phyloP scores from a whole-genome alignment of 2,329 filamentous ascomycete genomes.

The Colletotrichum sublineola region DNA sequence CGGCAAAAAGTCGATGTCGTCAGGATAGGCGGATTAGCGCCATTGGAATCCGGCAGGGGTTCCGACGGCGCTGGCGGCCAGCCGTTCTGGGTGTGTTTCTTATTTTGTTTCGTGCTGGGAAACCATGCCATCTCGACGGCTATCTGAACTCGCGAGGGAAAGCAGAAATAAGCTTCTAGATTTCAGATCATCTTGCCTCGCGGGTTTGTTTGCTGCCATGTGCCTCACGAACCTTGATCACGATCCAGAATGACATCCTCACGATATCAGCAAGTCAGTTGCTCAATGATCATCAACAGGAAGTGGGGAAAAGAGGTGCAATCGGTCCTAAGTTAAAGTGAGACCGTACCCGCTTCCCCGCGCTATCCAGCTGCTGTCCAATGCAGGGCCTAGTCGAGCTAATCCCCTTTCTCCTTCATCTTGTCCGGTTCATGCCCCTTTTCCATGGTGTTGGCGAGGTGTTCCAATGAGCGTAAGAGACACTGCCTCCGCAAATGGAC shows the following conservation, averaged over 20 bases:
- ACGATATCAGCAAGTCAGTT: neutral
- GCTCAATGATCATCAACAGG: no score
- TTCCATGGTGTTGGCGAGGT: neutral
- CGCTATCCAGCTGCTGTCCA: constrained; percentile 7
- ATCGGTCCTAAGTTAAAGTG: neutral
- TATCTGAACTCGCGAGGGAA: neutral
- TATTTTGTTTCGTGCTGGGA: neutral
- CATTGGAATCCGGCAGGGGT: constrained; percentile 32
- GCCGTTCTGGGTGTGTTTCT: constrained; percentile 3
- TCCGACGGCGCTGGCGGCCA: constrained; percentile 25
- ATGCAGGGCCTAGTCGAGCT: constrained; percentile 31
- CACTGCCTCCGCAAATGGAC: constrained; percentile 16
- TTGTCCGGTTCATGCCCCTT: constrained; percentile 5
- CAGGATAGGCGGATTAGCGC: constrained; percentile 38
- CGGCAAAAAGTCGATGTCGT: constrained; percentile 42
- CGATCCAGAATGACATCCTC: neutral
- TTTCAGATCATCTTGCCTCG: neutral
- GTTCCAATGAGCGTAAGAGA: constrained; percentile 4
- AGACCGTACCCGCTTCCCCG: constrained; percentile 20
- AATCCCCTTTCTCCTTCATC: constrained; percentile 20
- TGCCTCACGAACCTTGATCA: neutral
- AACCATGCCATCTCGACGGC: neutral
- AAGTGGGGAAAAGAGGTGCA: neutral
- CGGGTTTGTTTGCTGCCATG: neutral
- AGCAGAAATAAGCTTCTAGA: neutral